phyloP scores from a whole-genome alignment of 108 stramenopile species.

The Nannochloropsis gaditana region DNA sequence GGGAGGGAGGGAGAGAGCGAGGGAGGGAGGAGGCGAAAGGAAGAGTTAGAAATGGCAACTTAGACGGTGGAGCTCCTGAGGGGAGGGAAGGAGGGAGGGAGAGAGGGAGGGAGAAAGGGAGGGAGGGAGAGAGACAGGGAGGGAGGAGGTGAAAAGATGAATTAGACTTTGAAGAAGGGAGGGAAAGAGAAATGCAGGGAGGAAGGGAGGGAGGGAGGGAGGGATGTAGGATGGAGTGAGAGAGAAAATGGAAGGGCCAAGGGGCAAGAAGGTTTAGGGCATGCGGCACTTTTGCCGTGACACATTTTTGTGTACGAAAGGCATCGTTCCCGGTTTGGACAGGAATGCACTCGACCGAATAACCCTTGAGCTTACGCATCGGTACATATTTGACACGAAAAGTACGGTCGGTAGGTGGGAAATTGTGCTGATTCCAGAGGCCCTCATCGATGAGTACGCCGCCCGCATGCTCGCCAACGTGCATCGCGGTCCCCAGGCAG shows the following conservation, averaged over 20 bases:
- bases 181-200: background rate
- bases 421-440: background rate
- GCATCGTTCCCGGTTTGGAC: background rate
- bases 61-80: no score
- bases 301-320: background rate
- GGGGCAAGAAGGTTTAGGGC: background rate
- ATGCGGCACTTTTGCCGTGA: background rate
- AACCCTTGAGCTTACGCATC: background rate
- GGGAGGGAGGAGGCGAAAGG: no score
- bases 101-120: no score
- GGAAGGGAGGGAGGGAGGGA: background rate
- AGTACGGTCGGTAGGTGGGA: background rate
- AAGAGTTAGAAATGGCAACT: no score
- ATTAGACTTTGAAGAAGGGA: background rate
- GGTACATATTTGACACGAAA: background rate
- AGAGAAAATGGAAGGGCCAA: background rate
- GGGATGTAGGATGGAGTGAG: background rate
- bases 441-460: constrained; percentile 4
- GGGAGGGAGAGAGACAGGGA: no score
- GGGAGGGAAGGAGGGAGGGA: no score
- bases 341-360: background rate
- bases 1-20: no score
- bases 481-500: background rate
- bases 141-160: no score
- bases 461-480: constrained; percentile 10